phyloP scores from a whole-genome alignment of 75 land plant genomes.

The Sequoia sempervirens region DNA sequence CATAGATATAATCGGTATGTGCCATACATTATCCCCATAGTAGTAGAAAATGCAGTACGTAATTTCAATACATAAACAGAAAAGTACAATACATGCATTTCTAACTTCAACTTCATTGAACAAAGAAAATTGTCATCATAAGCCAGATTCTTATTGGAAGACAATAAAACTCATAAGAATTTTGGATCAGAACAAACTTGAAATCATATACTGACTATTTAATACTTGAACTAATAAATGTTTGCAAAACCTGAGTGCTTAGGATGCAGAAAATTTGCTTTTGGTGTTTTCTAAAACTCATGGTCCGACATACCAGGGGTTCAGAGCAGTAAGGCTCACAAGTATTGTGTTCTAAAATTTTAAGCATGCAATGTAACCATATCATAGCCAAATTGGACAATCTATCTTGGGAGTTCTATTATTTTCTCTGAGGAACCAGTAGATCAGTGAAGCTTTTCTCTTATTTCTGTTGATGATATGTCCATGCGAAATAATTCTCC shows the following conservation, averaged over 20 bases:
- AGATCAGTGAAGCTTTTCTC: slow-evolving; percentile 23
- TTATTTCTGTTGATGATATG: slow-evolving; percentile 82
- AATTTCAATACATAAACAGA: background rate
- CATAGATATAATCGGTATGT: background rate
- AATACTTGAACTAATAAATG: background rate
- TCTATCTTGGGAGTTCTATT: background rate
- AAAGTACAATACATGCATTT: background rate
- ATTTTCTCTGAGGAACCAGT: background rate
- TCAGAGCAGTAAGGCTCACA: background rate
- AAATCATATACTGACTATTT: background rate
- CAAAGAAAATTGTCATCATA: background rate
- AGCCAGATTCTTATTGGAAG: background rate
- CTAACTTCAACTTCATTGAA: background rate
- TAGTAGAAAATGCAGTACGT: background rate
- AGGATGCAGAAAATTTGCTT: background rate
- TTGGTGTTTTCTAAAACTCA: background rate
- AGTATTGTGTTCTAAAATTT: background rate
- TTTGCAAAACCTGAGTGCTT: background rate
- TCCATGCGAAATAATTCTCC: slow-evolving; percentile 70
- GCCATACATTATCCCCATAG: background rate
- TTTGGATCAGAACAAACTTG: background rate
- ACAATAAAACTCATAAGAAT: background rate
- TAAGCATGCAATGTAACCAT: background rate
- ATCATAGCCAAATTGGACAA: background rate
- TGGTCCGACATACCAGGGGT: background rate